A percentile compares a stretch with the other conserved stretches of the same genome.
Conservation (phyloP, 2,329 filamentous ascomycete genomes). For the Penicillium griseofulvum region DNA sequence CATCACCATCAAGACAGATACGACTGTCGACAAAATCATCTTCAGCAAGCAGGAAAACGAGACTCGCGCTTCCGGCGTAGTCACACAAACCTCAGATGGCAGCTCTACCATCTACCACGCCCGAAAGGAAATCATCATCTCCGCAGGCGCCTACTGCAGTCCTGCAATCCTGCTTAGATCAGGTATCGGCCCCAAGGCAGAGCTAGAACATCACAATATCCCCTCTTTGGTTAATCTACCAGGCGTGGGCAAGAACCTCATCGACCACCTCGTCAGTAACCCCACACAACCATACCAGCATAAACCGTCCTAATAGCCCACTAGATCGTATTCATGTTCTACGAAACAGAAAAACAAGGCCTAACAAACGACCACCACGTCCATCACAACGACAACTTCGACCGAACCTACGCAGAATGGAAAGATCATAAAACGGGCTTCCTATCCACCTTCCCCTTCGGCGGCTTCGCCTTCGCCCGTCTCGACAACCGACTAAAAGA, state of each 20-base stretch:
- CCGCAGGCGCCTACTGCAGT: constrained; percentile 51
- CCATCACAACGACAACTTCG: constrained; percentile 54
- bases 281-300: background rate
- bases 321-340: constrained; percentile 60
- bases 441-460: constrained; percentile 62
- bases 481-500: constrained; percentile 59
- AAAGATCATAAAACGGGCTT: constrained; percentile 58
- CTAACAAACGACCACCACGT: constrained; percentile 58
- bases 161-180: constrained; percentile 55
- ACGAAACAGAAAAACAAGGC: constrained; percentile 53
- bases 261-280: constrained; percentile 50
- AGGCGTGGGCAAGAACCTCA: constrained; percentile 54
- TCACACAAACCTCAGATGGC: constrained; percentile 31
- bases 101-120: constrained; percentile 39
- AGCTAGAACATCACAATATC: constrained; percentile 47
- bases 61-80: constrained; percentile 42
- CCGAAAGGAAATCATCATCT: constrained; percentile 49
- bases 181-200: constrained; percentile 50
- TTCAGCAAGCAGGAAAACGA: constrained; percentile 40
- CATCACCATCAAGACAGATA: constrained; percentile 50
- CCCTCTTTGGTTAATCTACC: constrained; percentile 46
- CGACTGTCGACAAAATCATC: constrained; percentile 54
- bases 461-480: constrained; percentile 61
- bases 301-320: constrained; percentile 4
- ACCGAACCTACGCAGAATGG: constrained; percentile 55